Conservation (phyloP, 23 red algal genomes). For the Agarophyton chilense region DNA sequence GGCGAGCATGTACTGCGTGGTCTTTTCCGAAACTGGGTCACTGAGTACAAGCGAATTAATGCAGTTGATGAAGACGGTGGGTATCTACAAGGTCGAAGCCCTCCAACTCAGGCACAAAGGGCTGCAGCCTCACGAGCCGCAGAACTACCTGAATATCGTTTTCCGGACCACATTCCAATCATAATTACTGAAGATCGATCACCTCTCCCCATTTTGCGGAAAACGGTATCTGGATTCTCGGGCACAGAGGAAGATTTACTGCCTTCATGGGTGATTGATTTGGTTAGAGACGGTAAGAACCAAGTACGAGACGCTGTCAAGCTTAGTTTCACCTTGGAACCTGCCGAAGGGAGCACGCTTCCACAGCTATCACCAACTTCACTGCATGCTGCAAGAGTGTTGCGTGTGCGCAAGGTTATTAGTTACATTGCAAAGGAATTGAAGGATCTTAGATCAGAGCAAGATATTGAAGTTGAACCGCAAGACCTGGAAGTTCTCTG, state of each 20-base stretch:
- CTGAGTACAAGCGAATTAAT: slow-evolving; percentile 42
- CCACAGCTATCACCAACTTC: slow-evolving; percentile 67
- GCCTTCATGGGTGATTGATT: slow-evolving; percentile 88
- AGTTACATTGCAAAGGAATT: slow-evolving; percentile 84
- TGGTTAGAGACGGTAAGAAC: slow-evolving; percentile 73
- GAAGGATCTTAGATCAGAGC: slow-evolving; percentile 28
- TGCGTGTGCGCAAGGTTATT: slow-evolving; percentile 84
- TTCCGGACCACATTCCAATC: slow-evolving; percentile 83
- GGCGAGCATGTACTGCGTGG: slow-evolving; percentile 93
- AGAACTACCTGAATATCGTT: slow-evolving; percentile 65
- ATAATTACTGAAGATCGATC: slow-evolving; percentile 84
- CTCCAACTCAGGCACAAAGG: slow-evolving; percentile 33
- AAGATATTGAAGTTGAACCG: slow-evolving; percentile 38
- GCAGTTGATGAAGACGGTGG: slow-evolving; percentile 28
- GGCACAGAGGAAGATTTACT: slow-evolving; percentile 78
- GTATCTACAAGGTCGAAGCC: slow-evolving; percentile 7
- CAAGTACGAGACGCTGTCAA: slow-evolving; percentile 78
- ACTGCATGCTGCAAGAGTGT: slow-evolving; percentile 84
- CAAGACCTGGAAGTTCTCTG: slow-evolving; percentile 91
- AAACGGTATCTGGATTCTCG: slow-evolving; percentile 56
- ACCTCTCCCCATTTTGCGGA: slow-evolving; percentile 71
- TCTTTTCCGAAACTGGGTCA: slow-evolving; percentile 86
- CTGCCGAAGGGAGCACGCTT: slow-evolving; percentile 70
- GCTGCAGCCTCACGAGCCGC: not conserved
- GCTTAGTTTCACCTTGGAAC: slow-evolving; percentile 82